Evolutionary conservation across 2,329 filamentous ascomycete genomes (phyloP).

Genomic region (Botrytis medusae): DNA sequence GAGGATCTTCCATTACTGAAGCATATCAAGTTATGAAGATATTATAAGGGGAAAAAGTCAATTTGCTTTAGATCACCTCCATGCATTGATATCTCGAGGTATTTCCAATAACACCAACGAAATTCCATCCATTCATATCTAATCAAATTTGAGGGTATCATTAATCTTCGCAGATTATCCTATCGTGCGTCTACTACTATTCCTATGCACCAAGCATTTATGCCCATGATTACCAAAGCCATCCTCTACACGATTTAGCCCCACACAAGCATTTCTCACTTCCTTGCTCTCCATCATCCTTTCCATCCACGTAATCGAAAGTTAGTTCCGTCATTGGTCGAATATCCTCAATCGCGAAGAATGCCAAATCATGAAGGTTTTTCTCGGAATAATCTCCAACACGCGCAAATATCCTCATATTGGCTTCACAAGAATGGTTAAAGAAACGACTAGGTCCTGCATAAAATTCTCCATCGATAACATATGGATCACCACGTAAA

Average conservation of each 20-base stretch:
- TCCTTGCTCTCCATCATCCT: slow-evolving; percentile 47
- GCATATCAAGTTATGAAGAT: too few relatives aligned
- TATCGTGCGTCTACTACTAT: background rate
- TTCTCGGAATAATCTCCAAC: slow-evolving; percentile 75
- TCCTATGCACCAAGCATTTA: background rate
- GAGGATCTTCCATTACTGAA: too few relatives aligned
- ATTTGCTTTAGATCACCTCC: background rate
- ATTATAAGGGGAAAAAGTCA: background rate
- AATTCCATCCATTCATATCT: background rate
- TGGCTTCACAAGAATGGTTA: slow-evolving; percentile 80
- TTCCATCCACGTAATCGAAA: slow-evolving; percentile 75
- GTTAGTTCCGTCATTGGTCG: slow-evolving; percentile 67
- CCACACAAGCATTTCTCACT: slow-evolving; percentile 58
- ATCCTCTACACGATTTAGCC: slow-evolving; percentile 65
- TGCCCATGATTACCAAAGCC: slow-evolving; percentile 55
- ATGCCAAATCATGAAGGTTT: slow-evolving; percentile 71
- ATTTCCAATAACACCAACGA: background rate
- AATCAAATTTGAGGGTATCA: background rate
- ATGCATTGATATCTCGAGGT: background rate
- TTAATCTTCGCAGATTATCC: background rate
- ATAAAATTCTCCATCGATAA: slow-evolving; percentile 72
- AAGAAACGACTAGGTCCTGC: slow-evolving; percentile 79
- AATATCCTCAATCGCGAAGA: slow-evolving; percentile 72
- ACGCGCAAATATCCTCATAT: slow-evolving; percentile 75
- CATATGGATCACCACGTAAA: slow-evolving; percentile 55